phyloP scores from a whole-genome alignment of 305 asterid species.

The Fraxinus sp. region DNA sequence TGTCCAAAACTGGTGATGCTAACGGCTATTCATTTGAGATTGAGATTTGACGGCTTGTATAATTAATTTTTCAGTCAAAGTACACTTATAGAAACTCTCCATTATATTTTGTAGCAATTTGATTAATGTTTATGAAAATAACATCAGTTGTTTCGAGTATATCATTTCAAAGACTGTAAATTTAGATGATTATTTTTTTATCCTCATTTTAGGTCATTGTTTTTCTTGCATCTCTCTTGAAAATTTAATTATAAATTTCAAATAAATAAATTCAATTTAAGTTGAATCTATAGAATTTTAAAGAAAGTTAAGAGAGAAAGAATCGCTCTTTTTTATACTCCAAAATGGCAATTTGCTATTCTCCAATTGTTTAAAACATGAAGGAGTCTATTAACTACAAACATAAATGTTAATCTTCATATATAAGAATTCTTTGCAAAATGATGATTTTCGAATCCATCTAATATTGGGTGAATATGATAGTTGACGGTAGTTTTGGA shows the following conservation, averaged over 20 bases:
- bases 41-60: too few species aligned
- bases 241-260: neutral
- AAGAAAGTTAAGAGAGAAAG: neutral
- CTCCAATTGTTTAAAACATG: neutral
- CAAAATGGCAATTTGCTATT: neutral
- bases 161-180: neutral
- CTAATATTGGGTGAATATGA: neutral
- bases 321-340: neutral
- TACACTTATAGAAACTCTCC: neutral
- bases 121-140: neutral
- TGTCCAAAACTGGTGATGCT: constrained; percentile 25
- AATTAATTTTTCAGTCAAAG: too few species aligned
- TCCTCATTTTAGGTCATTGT: neutral
- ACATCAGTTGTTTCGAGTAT: neutral
- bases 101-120: neutral
- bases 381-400: neutral
- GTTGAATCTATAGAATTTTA: neutral
- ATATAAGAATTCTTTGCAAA: neutral
- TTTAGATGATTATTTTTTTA: too few species aligned
- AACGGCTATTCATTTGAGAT: neutral
- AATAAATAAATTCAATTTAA: neutral
- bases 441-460: neutral
- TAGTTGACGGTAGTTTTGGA: neutral
- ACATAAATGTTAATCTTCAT: neutral
- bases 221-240: neutral